Evolutionary conservation across 306 rosid species (phyloP).

Genomic region (Senna tora): DNA sequence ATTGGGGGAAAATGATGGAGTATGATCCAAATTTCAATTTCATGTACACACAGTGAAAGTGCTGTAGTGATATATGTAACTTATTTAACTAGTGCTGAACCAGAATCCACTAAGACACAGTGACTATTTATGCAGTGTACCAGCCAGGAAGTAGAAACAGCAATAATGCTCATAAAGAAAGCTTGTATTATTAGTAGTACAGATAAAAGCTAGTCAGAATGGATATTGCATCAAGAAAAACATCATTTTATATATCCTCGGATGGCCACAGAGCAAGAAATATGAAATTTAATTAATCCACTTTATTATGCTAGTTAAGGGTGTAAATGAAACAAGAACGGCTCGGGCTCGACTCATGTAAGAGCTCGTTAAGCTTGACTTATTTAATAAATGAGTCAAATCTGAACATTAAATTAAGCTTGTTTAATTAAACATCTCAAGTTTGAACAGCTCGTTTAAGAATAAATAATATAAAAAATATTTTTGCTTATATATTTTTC

Average conservation of each 20-base stretch:
- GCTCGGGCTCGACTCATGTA: too few species aligned
- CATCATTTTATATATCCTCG: not conserved
- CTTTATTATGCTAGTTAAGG: conserved; percentile 8
- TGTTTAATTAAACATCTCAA: too few species aligned
- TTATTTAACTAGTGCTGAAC: too few species aligned
- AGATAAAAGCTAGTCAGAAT: conserved; percentile 10
- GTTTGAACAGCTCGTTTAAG: too few species aligned
- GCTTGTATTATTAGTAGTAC: conserved; percentile 18
- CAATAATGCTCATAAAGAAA: conserved; percentile 34
- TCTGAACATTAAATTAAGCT: too few species aligned
- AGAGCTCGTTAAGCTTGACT: too few species aligned
- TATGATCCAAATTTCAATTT: conserved; percentile 36
- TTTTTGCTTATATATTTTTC: too few species aligned
- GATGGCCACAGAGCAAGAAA: not conserved
- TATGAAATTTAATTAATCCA: conserved; percentile 26
- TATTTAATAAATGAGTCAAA: too few species aligned
- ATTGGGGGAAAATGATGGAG: conserved; percentile 3
- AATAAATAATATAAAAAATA: too few species aligned
- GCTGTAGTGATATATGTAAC: not conserved
- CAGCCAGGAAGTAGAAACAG: not conserved
- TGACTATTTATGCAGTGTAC: not conserved
- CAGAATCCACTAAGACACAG: too few species aligned
- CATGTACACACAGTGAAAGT: conserved; percentile 22
- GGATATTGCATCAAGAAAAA: conserved; percentile 4
- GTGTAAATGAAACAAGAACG: too few species aligned